Evolutionary conservation across 306 rosid species (phyloP).

Genomic region (Medicago lupulina): DNA sequence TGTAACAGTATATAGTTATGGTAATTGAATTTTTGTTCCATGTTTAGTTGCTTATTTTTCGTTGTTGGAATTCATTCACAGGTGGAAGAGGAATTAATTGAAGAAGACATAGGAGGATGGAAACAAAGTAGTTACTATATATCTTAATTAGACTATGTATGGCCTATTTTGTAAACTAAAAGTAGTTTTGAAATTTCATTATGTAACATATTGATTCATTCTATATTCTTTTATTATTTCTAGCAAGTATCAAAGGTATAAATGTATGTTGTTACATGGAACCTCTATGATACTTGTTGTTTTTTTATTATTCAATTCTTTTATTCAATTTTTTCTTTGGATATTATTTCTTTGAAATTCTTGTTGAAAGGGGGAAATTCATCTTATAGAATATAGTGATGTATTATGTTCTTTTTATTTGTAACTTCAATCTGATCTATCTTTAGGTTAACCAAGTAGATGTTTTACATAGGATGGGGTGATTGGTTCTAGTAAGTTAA

Average conservation of each 20-base stretch:
- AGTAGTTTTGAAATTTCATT: not conserved
- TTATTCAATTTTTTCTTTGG: too few relatives aligned
- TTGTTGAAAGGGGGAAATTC: too few relatives aligned
- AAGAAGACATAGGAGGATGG: slow-evolving; percentile 74
- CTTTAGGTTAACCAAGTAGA: too few relatives aligned
- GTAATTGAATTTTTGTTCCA: not conserved
- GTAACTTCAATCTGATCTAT: too few relatives aligned
- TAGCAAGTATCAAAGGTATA: not conserved
- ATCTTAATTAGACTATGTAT: not conserved
- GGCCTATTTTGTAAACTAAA: not conserved
- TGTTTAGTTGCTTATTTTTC: slow-evolving; percentile 26
- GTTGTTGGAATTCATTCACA: slow-evolving; percentile 40
- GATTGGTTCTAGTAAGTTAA: too few relatives aligned
- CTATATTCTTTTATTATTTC: slow-evolving; percentile 14
- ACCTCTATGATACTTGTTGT: too few relatives aligned
- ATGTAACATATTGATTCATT: slow-evolving; percentile 5
- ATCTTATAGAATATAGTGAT: too few relatives aligned
- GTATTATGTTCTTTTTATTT: too few relatives aligned
- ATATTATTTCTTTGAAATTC: too few relatives aligned
- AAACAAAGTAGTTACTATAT: slow-evolving; percentile 51
- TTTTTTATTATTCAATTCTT: too few relatives aligned
- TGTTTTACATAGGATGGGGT: too few relatives aligned
- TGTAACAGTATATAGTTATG: not conserved
- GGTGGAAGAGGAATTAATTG: slow-evolving; percentile 54
- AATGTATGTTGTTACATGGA: not conserved